Evolutionary conservation across 1,284 basidiomycete species (phyloP), one percentile per base, ranked within the genome.

Genomic region (Irpex sp.): DNA sequence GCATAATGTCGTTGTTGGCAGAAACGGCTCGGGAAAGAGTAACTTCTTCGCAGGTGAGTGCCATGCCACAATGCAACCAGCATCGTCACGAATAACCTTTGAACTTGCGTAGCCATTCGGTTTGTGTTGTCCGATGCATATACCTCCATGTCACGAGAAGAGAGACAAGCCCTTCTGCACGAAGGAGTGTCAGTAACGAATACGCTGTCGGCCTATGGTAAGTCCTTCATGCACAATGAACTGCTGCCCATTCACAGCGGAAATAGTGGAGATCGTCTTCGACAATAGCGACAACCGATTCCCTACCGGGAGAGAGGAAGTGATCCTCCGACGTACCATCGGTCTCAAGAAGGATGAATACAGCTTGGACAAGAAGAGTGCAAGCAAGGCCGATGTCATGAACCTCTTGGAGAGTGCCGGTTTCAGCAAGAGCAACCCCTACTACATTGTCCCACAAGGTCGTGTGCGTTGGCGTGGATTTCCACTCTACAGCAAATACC

Each of bases 281-380:
- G 92, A 94, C 77, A 96, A 93, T 73, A 82, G 86, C 8, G 94
- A 96, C 74, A 91, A 90, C 61, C 89, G 95, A 9, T 98, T 98
- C 72, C 93, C 92, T 0, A 95, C 93, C 7, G 89, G 90, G 21
- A 85, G 90, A 58, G 87, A 92, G 2, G 93, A 94, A 65, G 85
- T 96, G 42, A 86, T 93, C 42, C 81, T 98, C 3, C 85, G 95
- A 5, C 84, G 95, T 49, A 99, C 97, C 2, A 98, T 99, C 63
- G 97, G 97, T 64, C 76, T 95, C 56, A 98, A 99, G 81, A 99
- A 99, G 79, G 97, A 99, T 72, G 97, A 99, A 77, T 99, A 98
- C 78, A 93, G 91, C 66, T 81, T 99, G 53, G 97, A 99, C 77
- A 90, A 92, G 77, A 98, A 98, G 78, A 93, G 89, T 65, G 91